Evolutionary conservation across 2,329 filamentous ascomycete genomes (phyloP).

Genomic region (Beauveria bassiana): DNA sequence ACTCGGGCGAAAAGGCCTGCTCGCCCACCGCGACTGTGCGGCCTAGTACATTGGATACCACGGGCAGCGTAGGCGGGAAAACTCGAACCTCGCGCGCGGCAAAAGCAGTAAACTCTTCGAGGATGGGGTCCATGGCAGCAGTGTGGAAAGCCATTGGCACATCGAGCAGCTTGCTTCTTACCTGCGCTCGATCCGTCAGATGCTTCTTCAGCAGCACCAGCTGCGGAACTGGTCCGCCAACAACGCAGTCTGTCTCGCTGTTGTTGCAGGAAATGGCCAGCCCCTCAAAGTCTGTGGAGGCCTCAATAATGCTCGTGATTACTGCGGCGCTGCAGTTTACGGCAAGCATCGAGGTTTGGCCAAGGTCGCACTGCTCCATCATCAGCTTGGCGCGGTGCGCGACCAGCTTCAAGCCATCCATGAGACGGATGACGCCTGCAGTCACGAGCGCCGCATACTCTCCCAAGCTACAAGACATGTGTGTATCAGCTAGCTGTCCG

Average conservation of each 20-base stretch:
- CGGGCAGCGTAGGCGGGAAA: not conserved
- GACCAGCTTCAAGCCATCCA: conserved; percentile 17
- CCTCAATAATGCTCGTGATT: conserved; percentile 11
- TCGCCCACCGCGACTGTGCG: not conserved
- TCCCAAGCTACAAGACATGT: conserved; percentile 15
- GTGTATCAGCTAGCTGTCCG: not conserved
- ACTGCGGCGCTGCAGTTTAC: conserved; percentile 12
- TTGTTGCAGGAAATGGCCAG: conserved; percentile 24
- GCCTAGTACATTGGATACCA: conserved; percentile 16
- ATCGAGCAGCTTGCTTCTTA: conserved; percentile 20
- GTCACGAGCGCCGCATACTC: conserved; percentile 20
- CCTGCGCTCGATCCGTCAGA: conserved; percentile 15
- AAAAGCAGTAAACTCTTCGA: conserved; percentile 13
- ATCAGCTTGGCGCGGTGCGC: conserved; percentile 18
- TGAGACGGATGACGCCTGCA: conserved; percentile 14
- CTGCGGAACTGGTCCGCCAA: conserved; percentile 18
- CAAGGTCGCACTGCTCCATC: conserved; percentile 12
- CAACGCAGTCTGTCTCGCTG: conserved; percentile 21
- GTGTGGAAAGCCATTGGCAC: conserved; percentile 25
- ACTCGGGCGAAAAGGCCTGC: not conserved
- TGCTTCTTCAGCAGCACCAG: conserved; percentile 9
- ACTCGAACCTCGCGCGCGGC: not conserved
- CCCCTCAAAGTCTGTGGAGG: conserved; percentile 1
- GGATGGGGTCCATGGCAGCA: conserved; percentile 19
- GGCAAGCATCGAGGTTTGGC: conserved; percentile 17